A percentile compares a stretch with the other conserved stretches of the same genome.
phyloP scores from a whole-genome alignment of 2,329 filamentous ascomycete species.

The Aspergillus aculeatinus region DNA sequence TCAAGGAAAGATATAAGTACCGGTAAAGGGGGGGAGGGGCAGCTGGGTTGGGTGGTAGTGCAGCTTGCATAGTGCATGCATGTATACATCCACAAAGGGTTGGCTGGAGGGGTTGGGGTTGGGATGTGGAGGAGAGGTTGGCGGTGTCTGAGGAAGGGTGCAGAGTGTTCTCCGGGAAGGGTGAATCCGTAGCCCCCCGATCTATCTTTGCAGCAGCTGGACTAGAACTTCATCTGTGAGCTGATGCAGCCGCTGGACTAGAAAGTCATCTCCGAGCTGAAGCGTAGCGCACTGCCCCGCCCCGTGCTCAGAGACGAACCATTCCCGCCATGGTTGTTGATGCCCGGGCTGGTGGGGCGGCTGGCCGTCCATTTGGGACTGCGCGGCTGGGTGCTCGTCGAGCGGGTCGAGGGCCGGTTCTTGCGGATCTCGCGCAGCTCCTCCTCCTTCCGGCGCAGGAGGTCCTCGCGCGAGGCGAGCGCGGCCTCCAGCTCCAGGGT shows the following conservation, averaged over 20 bases:
- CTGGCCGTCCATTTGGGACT: slow-evolving; percentile 43
- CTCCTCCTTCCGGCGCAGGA: slow-evolving; percentile 45
- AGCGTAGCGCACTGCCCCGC: slow-evolving; percentile 40
- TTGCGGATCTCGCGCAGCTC: slow-evolving; percentile 47
- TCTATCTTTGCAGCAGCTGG: too few relatives aligned
- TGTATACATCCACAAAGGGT: not conserved
- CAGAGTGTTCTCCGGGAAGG: too few relatives aligned
- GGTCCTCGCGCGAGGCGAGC: slow-evolving; percentile 37
- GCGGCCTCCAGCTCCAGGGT: slow-evolving; percentile 41
- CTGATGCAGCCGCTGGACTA: slow-evolving; percentile 20
- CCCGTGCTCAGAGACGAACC: slow-evolving; percentile 27
- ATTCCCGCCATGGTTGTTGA: slow-evolving; percentile 28
- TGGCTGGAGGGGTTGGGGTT: too few relatives aligned
- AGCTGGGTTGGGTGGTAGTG: not conserved
- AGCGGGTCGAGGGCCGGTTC: slow-evolving; percentile 44
- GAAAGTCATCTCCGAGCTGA: slow-evolving; percentile 36
- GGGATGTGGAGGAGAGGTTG: too few relatives aligned
- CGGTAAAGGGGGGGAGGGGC: not conserved
- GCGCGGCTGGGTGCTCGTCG: slow-evolving; percentile 44
- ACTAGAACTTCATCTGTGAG: slow-evolving; percentile 30
- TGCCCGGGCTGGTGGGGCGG: slow-evolving; percentile 42
- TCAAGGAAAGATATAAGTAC: not conserved
- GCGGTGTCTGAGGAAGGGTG: too few relatives aligned
- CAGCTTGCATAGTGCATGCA: not conserved
- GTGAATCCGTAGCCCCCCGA: too few relatives aligned